phyloP scores from a whole-genome alignment of 495 filamentous ascomycete genomes.

The Staphylotrichum tortipilum region DNA sequence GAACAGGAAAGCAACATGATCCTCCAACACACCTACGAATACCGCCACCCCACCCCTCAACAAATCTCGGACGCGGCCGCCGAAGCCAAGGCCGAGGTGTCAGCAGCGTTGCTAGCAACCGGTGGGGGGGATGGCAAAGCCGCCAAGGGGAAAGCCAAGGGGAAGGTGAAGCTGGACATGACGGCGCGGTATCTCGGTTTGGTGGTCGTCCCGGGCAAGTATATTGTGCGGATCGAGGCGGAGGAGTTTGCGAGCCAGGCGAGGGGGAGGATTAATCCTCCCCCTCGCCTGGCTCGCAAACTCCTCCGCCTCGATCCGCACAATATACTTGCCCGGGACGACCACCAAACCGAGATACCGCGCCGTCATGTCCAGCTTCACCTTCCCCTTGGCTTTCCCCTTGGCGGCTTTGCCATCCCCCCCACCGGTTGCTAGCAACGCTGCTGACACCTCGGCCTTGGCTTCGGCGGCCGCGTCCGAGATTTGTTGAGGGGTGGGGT shows the following conservation, averaged over 20 bases:
- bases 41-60: conserved; percentile 58
- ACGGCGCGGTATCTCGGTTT: conserved; percentile 79
- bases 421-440: no score
- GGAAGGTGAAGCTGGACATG: conserved; percentile 56
- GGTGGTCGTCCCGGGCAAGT: conserved; percentile 78
- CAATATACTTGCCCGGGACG: conserved; percentile 76
- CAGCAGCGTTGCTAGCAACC: no score
- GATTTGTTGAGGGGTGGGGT: conserved; percentile 44
- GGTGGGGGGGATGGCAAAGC: no score
- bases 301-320: conserved; percentile 82
- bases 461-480: conserved; percentile 20
- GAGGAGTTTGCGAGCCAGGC: conserved; percentile 57
- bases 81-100: conserved; percentile 24
- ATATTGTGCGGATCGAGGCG: conserved; percentile 80
- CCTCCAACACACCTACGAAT: conserved; percentile 76
- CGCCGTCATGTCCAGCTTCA: conserved; percentile 66
- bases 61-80: conserved; percentile 9
- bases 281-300: conserved; percentile 38
- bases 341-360: conserved; percentile 86
- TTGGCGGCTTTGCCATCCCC: not conserved
- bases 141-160: not conserved
- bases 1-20: conserved; percentile 62
- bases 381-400: conserved; percentile 11
- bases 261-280: conserved; percentile 6
- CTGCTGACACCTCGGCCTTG: conserved; percentile 30